Evolutionary conservation across 306 rosid genomes (phyloP).

Genomic region (Dalbergia cultrata): DNA sequence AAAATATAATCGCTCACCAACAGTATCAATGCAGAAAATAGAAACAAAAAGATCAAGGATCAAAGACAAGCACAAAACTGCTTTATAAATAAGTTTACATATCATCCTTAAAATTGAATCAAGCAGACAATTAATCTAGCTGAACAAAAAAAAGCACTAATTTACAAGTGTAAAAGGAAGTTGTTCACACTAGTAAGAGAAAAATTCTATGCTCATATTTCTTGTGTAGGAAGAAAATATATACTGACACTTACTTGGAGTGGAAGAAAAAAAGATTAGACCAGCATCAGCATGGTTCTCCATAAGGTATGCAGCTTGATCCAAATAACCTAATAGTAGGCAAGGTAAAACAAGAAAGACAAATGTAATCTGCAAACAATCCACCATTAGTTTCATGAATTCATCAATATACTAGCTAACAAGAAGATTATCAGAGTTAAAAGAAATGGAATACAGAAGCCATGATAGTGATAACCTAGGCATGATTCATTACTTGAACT

Average conservation of each 20-base stretch:
- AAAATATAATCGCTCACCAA: too few species aligned
- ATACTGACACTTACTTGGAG: slow-evolving; percentile 75
- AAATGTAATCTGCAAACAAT: slow-evolving; percentile 72
- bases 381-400: slow-evolving; percentile 48
- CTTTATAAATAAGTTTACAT: too few species aligned
- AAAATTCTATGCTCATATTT: too few species aligned
- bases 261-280: slow-evolving; percentile 79
- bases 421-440: slow-evolving; percentile 30
- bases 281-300: slow-evolving; percentile 69
- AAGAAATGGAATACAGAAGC: slow-evolving; percentile 24
- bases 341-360: slow-evolving; percentile 64
- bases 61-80: too few species aligned
- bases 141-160: too few species aligned
- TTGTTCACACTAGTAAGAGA: too few species aligned
- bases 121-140: too few species aligned
- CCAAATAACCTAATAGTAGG: slow-evolving; percentile 98
- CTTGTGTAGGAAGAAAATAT: slow-evolving; percentile 3
- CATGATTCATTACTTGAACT: slow-evolving; percentile 79
- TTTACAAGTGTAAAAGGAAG: too few species aligned
- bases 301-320: slow-evolving; percentile 99
- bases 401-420: slow-evolving; percentile 35
- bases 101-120: too few species aligned
- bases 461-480: slow-evolving; percentile 37
- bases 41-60: too few species aligned
- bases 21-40: too few species aligned